phyloP scores from a whole-genome alignment of 139 green algal species.

The Chlamydomonas eustigma region DNA sequence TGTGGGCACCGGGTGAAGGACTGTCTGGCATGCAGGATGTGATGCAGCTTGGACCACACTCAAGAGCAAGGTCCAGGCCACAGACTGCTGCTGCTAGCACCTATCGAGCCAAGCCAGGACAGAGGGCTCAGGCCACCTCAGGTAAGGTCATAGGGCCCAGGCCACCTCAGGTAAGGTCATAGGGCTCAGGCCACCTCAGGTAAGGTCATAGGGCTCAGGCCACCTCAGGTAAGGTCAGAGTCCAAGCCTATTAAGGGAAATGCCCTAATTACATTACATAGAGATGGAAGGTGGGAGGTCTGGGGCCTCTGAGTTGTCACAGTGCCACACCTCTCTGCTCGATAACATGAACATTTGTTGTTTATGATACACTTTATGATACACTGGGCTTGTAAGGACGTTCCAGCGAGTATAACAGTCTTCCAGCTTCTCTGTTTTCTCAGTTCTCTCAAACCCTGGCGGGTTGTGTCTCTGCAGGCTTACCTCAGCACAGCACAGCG shows the following conservation, averaged over 20 bases:
- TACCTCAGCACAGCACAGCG: not conserved
- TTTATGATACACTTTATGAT: not conserved
- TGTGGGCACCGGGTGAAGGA: constrained; percentile 37
- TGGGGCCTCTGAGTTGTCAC: too few species aligned
- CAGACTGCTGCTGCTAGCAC: not conserved
- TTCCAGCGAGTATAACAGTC: not conserved
- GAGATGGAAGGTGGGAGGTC: too few species aligned
- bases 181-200: too few species aligned
- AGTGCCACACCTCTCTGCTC: too few species aligned
- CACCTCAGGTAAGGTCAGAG: too few species aligned
- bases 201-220: too few species aligned
- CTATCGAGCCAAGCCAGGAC: not conserved
- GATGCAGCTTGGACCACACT: not conserved
- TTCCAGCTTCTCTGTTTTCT: not conserved
- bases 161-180: too few species aligned
- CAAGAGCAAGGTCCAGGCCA: not conserved
- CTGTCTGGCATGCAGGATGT: not conserved
- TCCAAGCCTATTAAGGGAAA: too few species aligned
- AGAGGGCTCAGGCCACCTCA: not conserved
- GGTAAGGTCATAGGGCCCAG: too few species aligned
- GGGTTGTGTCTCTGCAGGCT: not conserved
- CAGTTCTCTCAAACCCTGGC: not conserved
- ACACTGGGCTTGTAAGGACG: not conserved
- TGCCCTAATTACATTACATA: too few species aligned
- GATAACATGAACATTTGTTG: too few species aligned